Evolutionary conservation across 768 basidiomycete species (phyloP), one percentile per base, ranked within the genome.

Genomic region (Mycena latifolia): DNA sequence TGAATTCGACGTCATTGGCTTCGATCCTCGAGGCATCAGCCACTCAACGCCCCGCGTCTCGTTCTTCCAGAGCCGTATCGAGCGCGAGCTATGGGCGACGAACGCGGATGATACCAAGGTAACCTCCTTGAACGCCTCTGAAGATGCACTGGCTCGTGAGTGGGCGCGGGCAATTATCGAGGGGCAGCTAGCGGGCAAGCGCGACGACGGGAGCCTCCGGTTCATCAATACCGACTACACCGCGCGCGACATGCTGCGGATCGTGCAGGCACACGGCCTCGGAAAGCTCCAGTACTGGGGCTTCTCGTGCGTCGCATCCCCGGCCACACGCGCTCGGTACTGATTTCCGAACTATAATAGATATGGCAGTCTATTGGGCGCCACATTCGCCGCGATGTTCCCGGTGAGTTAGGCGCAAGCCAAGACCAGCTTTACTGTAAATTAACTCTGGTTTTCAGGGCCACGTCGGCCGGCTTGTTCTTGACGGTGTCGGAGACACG

Each of bases 1-100:
- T 24, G 63, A 69, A 37, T 74, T 67, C 45, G 71, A 74, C 37
- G 25, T 69, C 14, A 51, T 74, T 12, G 66, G 73, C 18, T 71
- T 74, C 27, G 73, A 74, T 67, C 73, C 73, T 31, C 67, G 73
- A 39, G 73, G 73, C 18, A 61, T 71, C 29, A 29, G 45, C 17
- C 62, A 53, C 3, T 52, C 51, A 2, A 52, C 51, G 18, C 51
- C 51, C 17, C 57, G 61, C 24, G 55, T 65, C 24, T 55, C 57
- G 24, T 65, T 64, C n/a, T 71, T 67, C 17, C 31, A 33, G 22
- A 52, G 31, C 31, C 31, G 51, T n/a, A 51, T 39, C 11, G 70
- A 69, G n/a, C 51, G 57, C 18, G 58, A 67, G 41, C 29, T 69
- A 24, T 65, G 60, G 47, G 4, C 37, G 10, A 4, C 14, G 7